Base-by-base conservation (phyloP, 1,284 basidiomycete species). In the Sanghuangporus baumii region DNA sequence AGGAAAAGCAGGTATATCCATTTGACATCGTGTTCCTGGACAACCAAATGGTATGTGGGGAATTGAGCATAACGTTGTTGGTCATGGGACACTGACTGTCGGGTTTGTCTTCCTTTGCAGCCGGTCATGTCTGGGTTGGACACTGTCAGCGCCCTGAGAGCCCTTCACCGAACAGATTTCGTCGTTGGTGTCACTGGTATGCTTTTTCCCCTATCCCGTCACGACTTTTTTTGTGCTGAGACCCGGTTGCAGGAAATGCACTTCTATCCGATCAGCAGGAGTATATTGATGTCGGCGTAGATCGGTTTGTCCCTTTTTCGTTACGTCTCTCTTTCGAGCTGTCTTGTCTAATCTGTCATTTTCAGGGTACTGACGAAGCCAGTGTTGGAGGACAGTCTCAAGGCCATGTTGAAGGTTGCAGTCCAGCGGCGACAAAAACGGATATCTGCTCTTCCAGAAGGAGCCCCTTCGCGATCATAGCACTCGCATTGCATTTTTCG, bases 11-110 rank as follows among this genome's bases (percentile, higher is more conserved):
- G 23, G 38, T 59, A 4, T 65, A 62, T 46, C 14, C 48, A 9
- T 61, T 63, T 37, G 77, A 77, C 57, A 70, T 78, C 14, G 70
- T 75, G 16, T 79, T 79, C 71, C 67, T 80, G n/a, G 78, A 80
- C 71, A 80, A 80, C 60, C 73, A 74, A 51, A 72, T 72, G 71
- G 69, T 70, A 20, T 6, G 67, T 61, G 5, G 14, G n/a, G n/a
- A 18, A 4, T n/a, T 8, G 36, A 6, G 8, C n/a, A 16, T 16
- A 4, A 31, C 3, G 26, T 31, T 31, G 5, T 31, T 5, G 26
- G 26, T 3, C 26, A 31, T 31, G 26, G 3, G 26, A 34, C 11
- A n/a, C 4, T 11, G 6, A 36, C 12, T 57, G 0, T 31, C 14
- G 38, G 18, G 26, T 40, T 14, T 36, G 26, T 41, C 41, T 23